These are phyloP conservation scores for Monosporascus ibericus DNA, from an alignment of 2,329 filamentous ascomycete species.

Conservation along the genomic window DNA sequence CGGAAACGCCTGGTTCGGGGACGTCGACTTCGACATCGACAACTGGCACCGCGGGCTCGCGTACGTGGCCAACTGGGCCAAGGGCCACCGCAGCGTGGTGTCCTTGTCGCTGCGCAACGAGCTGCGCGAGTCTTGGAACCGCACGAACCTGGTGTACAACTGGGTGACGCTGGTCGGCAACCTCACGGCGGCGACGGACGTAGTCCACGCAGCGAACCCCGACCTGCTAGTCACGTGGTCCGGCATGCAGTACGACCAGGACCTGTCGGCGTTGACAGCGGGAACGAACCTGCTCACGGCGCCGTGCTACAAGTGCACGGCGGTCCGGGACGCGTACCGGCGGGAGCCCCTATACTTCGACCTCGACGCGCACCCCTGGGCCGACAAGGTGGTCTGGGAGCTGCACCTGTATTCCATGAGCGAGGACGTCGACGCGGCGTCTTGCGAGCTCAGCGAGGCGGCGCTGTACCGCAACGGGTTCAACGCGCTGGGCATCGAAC, in stretches of 20 bases:
- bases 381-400: constrained; percentile 41
- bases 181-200: constrained; percentile 34
- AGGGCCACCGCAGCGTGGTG: constrained; percentile 32
- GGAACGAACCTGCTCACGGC: constrained; percentile 34
- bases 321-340: constrained; percentile 35
- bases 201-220: constrained; percentile 38
- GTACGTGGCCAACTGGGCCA: constrained; percentile 42
- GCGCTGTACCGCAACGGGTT: constrained; percentile 43
- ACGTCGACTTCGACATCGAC: constrained; percentile 44
- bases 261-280: constrained; percentile 35
- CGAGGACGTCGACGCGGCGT: constrained; percentile 38
- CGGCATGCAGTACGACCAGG: constrained; percentile 42
- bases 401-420: constrained; percentile 36
- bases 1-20: constrained; percentile 50
- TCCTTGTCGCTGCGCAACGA: constrained; percentile 37
- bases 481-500: constrained; percentile 37
- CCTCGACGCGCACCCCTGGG: constrained; percentile 38
- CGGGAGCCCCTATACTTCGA: constrained; percentile 40
- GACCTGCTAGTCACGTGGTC: constrained; percentile 42
- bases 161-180: constrained; percentile 41
- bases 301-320: constrained; percentile 34
- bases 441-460: constrained; percentile 41
- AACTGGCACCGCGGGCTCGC: constrained; percentile 50
- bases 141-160: constrained; percentile 33
- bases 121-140: constrained; percentile 30